Evolutionary conservation across 805 yeast genomes (phyloP).

Genomic region (Metschnikowia kofuensis): DNA sequence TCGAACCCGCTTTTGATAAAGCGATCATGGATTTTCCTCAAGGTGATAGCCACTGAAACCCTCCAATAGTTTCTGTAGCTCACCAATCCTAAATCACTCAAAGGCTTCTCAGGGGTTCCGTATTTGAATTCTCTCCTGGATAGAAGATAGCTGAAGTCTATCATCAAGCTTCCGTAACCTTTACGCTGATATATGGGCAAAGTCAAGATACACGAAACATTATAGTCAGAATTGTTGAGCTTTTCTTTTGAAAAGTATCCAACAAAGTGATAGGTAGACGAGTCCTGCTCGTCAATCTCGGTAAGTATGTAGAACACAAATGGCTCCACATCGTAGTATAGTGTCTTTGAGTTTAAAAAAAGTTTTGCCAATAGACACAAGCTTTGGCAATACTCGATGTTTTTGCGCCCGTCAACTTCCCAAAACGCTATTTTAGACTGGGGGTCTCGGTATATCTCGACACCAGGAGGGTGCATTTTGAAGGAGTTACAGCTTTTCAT

Average conservation of each 20-base stretch:
- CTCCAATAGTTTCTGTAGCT: constrained; percentile 91
- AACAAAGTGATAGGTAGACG: constrained; percentile 64
- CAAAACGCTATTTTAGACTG: constrained; percentile 31
- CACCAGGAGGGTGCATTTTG: constrained; percentile 61
- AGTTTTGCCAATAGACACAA: constrained; percentile 85
- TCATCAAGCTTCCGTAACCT: constrained; percentile 86
- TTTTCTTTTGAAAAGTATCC: constrained; percentile 95
- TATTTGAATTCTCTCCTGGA: constrained; percentile 69
- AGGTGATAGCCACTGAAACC: constrained; percentile 52
- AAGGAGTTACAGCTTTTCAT: constrained; percentile 61
- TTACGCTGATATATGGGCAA: constrained; percentile 82
- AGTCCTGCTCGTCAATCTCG: constrained; percentile 50
- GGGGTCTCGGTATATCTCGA: constrained; percentile 39
- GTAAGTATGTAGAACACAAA: constrained; percentile 85
- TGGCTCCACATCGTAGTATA: constrained; percentile 94
- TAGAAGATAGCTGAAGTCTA: constrained; percentile 83
- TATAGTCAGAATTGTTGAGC: constrained; percentile 69
- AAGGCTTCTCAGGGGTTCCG: constrained; percentile 96
- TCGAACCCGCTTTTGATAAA: constrained; percentile 8
- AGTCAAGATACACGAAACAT: constrained; percentile 87
- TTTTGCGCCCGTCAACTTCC: constrained; percentile 77
- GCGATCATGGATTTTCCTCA: constrained; percentile 28
- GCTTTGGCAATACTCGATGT: constrained; percentile 81
- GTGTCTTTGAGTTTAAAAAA: constrained; percentile 85
- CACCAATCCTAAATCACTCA: constrained; percentile 78